Conservation (phyloP, 495 filamentous ascomycete species). For the Oleoguttula mirabilis region DNA sequence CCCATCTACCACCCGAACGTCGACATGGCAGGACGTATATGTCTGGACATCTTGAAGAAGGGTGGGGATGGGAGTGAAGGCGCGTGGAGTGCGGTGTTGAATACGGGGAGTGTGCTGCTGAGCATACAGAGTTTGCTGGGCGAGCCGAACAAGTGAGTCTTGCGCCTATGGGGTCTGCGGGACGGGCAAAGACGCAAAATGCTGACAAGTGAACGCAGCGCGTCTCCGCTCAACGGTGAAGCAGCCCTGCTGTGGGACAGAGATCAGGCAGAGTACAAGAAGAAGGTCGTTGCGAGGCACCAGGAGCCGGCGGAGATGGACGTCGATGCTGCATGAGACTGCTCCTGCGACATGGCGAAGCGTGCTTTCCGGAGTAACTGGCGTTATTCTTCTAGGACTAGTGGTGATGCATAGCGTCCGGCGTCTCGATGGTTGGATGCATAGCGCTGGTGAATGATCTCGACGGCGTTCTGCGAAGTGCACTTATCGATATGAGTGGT, state of each 20-base stretch:
- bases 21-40: slow-evolving; percentile 32
- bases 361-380: no score
- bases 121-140: slow-evolving; percentile 91
- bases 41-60: slow-evolving; percentile 76
- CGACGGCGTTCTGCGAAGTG: no score
- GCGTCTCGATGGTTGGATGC: no score
- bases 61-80: slow-evolving; percentile 35
- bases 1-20: slow-evolving; percentile 37
- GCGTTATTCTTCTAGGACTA: no score
- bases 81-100: slow-evolving; percentile 94
- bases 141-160: slow-evolving; percentile 82
- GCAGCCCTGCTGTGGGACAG: slow-evolving; percentile 94
- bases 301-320: slow-evolving; percentile 33
- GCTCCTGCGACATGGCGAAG: no score
- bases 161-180: not conserved
- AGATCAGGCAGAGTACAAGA: slow-evolving; percentile 76
- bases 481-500: no score
- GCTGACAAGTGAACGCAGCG: slow-evolving; percentile 37
- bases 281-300: slow-evolving; percentile 52
- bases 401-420: no score
- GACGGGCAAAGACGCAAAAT: no score
- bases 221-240: slow-evolving; percentile 90
- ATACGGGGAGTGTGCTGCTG: slow-evolving; percentile 81
- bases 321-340: no score
- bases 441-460: no score